These are phyloP conservation scores for Auricularia cornea DNA, from an alignment of 768 basidiomycete genomes.

Conservation along the genomic window DNA sequence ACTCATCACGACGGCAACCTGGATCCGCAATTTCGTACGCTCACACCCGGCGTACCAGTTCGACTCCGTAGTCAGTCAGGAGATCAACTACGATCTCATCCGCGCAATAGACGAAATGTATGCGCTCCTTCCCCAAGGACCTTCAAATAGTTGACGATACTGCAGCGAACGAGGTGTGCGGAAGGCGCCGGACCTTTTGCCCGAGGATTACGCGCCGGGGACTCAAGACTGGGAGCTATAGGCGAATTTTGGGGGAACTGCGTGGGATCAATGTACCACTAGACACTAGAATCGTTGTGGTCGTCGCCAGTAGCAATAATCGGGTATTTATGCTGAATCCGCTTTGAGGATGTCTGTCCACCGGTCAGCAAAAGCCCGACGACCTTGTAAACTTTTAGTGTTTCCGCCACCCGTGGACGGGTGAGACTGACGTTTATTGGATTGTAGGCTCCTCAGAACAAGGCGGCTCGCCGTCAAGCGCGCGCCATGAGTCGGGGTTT, in stretches of 20 bases:
- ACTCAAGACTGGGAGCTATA: background rate
- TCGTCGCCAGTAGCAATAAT: background rate
- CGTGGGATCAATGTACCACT: no score
- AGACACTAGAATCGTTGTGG: background rate
- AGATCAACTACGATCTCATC: constrained; percentile 92
- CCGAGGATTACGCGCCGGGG: constrained; percentile 36
- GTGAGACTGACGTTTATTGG: no score
- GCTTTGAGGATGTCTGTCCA: no score
- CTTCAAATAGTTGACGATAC: background rate
- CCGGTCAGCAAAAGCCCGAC: no score
- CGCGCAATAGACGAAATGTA: constrained; percentile 87
- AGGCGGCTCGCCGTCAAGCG: no score
- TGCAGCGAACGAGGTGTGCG: constrained; percentile 61
- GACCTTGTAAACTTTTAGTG: no score
- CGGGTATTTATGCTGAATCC: no score
- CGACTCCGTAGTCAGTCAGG: constrained; percentile 85
- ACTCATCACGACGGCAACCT: constrained; percentile 78
- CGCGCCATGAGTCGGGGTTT: no score
- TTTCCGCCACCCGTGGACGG: no score
- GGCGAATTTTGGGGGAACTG: background rate
- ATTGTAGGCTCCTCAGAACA: no score
- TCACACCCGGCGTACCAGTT: constrained; percentile 85
- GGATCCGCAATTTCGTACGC: constrained; percentile 89
- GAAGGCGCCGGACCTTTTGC: constrained; percentile 52
- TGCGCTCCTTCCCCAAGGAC: constrained; percentile 23